These are phyloP conservation scores for Ramularia endophylla DNA, from an alignment of 2,329 filamentous ascomycete genomes.

Conservation along the genomic window DNA sequence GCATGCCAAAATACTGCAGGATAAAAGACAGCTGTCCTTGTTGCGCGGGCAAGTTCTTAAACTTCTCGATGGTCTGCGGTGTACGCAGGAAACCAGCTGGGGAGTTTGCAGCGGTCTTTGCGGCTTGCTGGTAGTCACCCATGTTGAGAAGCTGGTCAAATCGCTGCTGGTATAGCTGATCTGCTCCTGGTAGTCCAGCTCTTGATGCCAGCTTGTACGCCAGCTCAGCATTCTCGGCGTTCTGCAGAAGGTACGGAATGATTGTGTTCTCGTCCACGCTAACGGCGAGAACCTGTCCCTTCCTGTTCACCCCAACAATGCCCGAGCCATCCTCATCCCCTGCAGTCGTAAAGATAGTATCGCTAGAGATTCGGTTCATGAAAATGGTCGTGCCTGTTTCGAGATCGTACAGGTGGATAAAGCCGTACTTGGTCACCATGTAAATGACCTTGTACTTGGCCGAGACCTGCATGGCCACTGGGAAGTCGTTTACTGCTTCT, in stretches of 20 bases:
- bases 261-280: conserved; percentile 87
- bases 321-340: conserved; percentile 77
- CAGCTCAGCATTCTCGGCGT: conserved; percentile 86
- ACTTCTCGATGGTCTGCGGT: conserved; percentile 88
- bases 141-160: conserved; percentile 81
- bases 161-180: conserved; percentile 85
- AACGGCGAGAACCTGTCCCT: conserved; percentile 92
- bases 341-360: conserved; percentile 96
- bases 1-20: conserved; percentile 94
- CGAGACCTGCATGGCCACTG: conserved; percentile 95
- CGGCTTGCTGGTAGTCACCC: conserved; percentile 79
- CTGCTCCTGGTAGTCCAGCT: conserved; percentile 87
- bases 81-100: conserved; percentile 93
- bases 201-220: conserved; percentile 95
- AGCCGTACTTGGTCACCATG: conserved; percentile 97
- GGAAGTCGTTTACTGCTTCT: conserved; percentile 94
- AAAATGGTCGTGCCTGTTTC: conserved; percentile 95
- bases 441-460: conserved; percentile 96
- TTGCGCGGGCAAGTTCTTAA: conserved; percentile 78
- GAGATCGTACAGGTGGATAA: conserved; percentile 97
- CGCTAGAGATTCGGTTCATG: conserved; percentile 99
- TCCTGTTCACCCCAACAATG: conserved; percentile 92
- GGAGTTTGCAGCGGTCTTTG: conserved; percentile 94
- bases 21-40: conserved; percentile 88
- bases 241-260: conserved; percentile 92